Evolutionary conservation across 768 basidiomycete species (phyloP).

Genomic region (Russula foetens): DNA sequence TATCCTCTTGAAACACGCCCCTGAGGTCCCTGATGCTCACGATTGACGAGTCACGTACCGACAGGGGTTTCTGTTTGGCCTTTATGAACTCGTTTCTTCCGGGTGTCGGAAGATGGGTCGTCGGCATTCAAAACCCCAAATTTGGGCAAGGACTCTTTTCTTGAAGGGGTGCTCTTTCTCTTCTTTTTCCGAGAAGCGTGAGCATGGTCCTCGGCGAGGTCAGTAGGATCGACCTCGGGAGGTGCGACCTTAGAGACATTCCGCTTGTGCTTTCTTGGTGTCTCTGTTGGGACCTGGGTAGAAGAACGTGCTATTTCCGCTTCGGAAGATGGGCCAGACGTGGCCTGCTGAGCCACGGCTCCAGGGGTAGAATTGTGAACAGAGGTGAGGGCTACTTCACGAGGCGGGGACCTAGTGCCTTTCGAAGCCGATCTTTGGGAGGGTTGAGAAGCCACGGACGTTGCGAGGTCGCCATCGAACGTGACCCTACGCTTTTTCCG

Average conservation of each 20-base stretch:
- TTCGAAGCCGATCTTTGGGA: background rate
- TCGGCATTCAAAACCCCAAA: background rate
- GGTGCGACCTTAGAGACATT: background rate
- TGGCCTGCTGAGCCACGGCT: background rate
- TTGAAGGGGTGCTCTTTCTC: background rate
- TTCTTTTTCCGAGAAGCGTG: background rate
- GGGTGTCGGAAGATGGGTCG: background rate
- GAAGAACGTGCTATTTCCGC: background rate
- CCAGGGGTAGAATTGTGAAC: background rate
- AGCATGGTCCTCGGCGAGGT: background rate
- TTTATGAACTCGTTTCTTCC: background rate
- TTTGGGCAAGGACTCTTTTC: background rate
- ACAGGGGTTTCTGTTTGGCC: background rate
- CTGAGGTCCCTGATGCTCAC: background rate
- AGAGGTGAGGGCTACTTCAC: no score
- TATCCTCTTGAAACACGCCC: background rate
- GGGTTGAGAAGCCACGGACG: background rate
- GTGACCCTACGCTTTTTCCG: constrained; percentile 12
- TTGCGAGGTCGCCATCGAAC: background rate
- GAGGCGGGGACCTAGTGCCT: background rate
- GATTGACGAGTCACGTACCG: background rate
- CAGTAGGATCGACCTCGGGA: background rate
- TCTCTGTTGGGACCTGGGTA: background rate
- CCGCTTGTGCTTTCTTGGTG: background rate
- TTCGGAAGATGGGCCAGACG: background rate